Evolutionary conservation across 192 early-diverging fungal genomes (phyloP), one percentile per base, ranked within the genome.

Genomic region (Chytriomyces confervae): DNA sequence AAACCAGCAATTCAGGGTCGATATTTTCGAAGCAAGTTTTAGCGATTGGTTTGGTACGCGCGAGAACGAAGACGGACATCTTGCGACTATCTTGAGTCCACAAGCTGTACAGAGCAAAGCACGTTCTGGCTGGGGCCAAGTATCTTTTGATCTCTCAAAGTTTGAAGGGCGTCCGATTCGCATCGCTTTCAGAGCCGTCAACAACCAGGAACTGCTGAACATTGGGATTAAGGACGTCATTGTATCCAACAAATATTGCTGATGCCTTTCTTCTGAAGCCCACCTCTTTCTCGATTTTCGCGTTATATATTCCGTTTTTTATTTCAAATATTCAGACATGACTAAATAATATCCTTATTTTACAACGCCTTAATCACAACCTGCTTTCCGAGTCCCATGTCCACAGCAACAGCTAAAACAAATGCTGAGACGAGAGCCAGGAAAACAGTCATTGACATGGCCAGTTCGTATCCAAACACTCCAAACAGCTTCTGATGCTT

Each of bases 1-100:
- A 71, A 71, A 60, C 43, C 69, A 71, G 69, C 69, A 71, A 57
- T 60, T 71, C 43, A n/a, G 50, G 7, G 53, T 71, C 57, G 69
- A 71, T 53, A n/a, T 71, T 4, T 13, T 57, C n/a, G 51, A 71
- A 13, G 9, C 50, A 18, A 8, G 51, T n/a, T 50, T 50, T 50
- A 7, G 23, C 18, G 69, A 71, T 71, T 71, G 69, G 69, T 71
- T 71, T 27, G 7, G 16, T 10, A 51, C n/a, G 45, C 10, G 27
- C 11, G 63, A n/a, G 13, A 27, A 23, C 1, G 23, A 18, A 7
- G 69, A 51, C 13, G 10, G 23, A 57, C 50, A 13, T 7, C 29
- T 71, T 9, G 69, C 50, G 29, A 16, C 13, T 3, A 18, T 71
- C 2, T 44, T 71, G 5, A 71, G 36, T 16, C 20, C 69, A 10